A percentile compares a stretch with the other conserved stretches of the same genome.
Conservation (phyloP, 2,329 filamentous ascomycete species). For the Samsoniella hepiali region DNA sequence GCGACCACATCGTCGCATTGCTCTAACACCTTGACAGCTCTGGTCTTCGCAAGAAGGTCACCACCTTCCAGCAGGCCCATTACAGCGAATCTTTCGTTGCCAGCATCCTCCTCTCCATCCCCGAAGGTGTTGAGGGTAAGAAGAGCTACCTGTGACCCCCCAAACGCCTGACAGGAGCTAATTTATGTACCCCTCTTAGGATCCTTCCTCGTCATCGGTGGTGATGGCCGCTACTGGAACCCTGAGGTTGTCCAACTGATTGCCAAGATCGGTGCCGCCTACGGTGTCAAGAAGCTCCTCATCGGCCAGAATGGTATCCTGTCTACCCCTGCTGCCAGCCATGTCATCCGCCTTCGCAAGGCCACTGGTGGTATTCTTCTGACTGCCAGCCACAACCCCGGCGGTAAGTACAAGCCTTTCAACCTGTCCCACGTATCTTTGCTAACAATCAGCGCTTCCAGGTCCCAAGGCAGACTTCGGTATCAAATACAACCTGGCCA, state of each 20-base stretch:
- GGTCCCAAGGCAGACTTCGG: constrained; percentile 93
- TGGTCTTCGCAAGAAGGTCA: constrained; percentile 98
- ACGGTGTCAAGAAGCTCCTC: constrained; percentile 97
- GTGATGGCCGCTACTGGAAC: constrained; percentile 96
- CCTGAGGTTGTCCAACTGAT: constrained; percentile 95
- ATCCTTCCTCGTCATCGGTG: constrained; percentile 91
- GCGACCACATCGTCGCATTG: not conserved
- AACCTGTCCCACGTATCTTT: not conserved
- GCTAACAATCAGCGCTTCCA: constrained; percentile 35
- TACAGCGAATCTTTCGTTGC: constrained; percentile 96
- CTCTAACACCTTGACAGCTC: constrained; percentile 56
- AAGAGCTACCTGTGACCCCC: constrained; percentile 3
- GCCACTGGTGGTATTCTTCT: constrained; percentile 95
- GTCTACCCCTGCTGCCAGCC: constrained; percentile 92
- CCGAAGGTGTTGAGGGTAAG: constrained; percentile 79
- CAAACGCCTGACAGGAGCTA: constrained; percentile 10
- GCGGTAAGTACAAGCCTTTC: constrained; percentile 59
- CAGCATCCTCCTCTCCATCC: constrained; percentile 92
- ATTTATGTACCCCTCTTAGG: constrained; percentile 35
- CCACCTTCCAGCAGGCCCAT: constrained; percentile 90
- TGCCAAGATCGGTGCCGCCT: constrained; percentile 93
- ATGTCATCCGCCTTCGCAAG: constrained; percentile 90
- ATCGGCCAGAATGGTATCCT: constrained; percentile 96
- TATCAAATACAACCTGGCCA: constrained; percentile 99
- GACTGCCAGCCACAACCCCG: constrained; percentile 97